A percentile compares a stretch with the other conserved stretches of the same genome.
phyloP scores from a whole-genome alignment of 306 rosid species.

The Sechiopsis laciniata region DNA sequence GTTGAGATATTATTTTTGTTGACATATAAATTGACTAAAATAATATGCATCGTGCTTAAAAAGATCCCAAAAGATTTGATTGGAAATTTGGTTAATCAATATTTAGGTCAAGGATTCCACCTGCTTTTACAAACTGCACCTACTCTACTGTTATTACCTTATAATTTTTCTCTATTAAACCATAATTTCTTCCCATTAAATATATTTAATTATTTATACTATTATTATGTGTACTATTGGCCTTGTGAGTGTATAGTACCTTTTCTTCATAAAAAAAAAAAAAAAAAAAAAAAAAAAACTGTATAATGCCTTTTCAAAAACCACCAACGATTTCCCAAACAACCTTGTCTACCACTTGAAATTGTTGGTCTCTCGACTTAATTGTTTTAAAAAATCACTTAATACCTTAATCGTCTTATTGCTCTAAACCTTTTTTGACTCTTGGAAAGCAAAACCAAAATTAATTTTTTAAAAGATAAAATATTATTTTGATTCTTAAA shows the following conservation, averaged over 20 bases:
- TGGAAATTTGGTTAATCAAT: neutral
- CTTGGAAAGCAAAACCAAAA: neutral
- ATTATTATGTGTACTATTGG: neutral
- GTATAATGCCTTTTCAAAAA: neutral
- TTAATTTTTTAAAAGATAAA: neutral
- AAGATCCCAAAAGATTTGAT: no score
- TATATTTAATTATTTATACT: neutral
- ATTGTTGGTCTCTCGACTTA: slow-evolving; percentile 4
- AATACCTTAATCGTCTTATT: neutral
- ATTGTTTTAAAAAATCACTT: neutral
- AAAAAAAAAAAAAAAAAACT: no score
- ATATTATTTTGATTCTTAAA: no score
- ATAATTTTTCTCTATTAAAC: neutral
- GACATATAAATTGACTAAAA: no score
- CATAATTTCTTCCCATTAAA: neutral
- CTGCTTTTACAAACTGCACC: neutral
- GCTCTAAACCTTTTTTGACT: slow-evolving; percentile 1
- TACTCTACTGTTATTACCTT: neutral
- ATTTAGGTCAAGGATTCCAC: slow-evolving; percentile 6
- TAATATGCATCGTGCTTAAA: no score
- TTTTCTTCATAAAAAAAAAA: neutral
- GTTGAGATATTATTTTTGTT: no score
- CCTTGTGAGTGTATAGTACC: neutral
- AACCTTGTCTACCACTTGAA: slow-evolving; percentile 18
- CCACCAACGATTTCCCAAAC: slow-evolving; percentile 6